phyloP scores from a whole-genome alignment of 139 green algal species.

The Ettlia oleoabundans region DNA sequence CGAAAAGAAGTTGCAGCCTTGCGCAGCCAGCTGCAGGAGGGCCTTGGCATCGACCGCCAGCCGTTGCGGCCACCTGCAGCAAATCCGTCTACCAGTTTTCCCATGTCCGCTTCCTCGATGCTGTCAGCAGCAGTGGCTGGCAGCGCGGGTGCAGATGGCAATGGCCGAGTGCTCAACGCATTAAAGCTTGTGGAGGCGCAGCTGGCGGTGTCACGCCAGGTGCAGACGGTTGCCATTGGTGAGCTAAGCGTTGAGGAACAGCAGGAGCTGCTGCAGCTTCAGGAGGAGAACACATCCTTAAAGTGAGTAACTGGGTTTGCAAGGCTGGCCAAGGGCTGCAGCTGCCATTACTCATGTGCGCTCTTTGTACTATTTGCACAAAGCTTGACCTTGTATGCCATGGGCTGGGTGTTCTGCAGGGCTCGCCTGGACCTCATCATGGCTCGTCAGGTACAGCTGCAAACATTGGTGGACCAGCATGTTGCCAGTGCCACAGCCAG shows the following conservation, averaged over 20 bases:
- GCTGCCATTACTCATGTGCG: not conserved
- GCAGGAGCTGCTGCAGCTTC: constrained; percentile 16
- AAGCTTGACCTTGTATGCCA: not conserved
- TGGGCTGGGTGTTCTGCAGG: not conserved
- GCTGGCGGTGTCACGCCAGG: constrained; percentile 19
- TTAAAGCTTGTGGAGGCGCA: constrained; percentile 25
- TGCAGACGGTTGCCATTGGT: not conserved
- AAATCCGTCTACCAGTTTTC: not conserved
- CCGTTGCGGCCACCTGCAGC: not conserved
- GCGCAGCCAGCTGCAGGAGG: constrained; percentile 18
- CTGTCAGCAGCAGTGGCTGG: not conserved
- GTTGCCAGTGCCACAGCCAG: not conserved
- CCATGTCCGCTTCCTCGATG: not conserved
- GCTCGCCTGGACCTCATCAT: constrained; percentile 1
- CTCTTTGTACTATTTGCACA: not conserved
- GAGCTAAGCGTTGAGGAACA: not conserved
- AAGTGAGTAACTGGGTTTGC: not conserved
- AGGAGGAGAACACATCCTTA: constrained; percentile 14
- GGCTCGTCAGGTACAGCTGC: constrained; percentile 22
- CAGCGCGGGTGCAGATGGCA: not conserved
- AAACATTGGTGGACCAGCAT: constrained; percentile 8
- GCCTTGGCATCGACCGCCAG: not conserved
- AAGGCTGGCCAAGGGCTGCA: no score
- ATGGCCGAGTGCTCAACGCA: not conserved
- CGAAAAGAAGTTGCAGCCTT: constrained; percentile 4